These are phyloP conservation scores for Serendipita sp. DNA, from an alignment of 1,284 basidiomycete species.

Conservation along the genomic window DNA sequence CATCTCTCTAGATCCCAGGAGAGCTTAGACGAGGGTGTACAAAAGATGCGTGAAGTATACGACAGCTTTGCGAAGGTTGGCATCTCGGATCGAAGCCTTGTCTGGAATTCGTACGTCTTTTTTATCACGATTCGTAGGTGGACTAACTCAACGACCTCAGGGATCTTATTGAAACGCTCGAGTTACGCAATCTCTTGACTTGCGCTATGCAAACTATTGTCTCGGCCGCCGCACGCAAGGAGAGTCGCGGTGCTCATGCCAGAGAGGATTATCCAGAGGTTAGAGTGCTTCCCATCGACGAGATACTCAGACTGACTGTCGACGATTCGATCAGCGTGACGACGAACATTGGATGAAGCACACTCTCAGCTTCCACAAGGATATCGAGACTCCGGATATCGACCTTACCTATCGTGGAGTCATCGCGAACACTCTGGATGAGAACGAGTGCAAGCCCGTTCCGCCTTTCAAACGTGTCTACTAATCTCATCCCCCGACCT, in stretches of 20 bases:
- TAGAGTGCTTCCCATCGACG: conserved; percentile 17
- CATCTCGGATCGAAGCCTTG: conserved; percentile 96
- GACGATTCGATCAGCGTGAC: conserved; percentile 43
- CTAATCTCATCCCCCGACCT: conserved; percentile 19
- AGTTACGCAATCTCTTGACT: conserved; percentile 91
- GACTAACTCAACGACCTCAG: conserved; percentile 26
- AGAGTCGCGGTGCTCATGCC: conserved; percentile 94
- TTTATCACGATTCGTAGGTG: neutral
- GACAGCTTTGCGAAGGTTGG: conserved; percentile 81
- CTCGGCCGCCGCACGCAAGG: conserved; percentile 88
- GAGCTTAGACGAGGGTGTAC: conserved; percentile 83
- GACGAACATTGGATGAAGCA: conserved; percentile 92
- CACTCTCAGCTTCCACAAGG: conserved; percentile 75
- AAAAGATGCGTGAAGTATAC: conserved; percentile 77
- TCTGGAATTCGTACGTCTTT: conserved; percentile 84
- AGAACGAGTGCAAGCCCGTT: conserved; percentile 86
- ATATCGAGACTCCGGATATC: conserved; percentile 62
- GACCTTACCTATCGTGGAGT: conserved; percentile 83
- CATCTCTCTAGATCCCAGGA: conserved; percentile 60
- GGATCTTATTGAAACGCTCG: conserved; percentile 92
- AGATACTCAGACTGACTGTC: conserved; percentile 5
- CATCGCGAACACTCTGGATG: conserved; percentile 77
- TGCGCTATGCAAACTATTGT: conserved; percentile 93
- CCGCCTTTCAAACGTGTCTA: conserved; percentile 83
- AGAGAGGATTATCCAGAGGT: conserved; percentile 91